Conservation (phyloP, 805 yeast species). For the Ogataea sp. region DNA sequence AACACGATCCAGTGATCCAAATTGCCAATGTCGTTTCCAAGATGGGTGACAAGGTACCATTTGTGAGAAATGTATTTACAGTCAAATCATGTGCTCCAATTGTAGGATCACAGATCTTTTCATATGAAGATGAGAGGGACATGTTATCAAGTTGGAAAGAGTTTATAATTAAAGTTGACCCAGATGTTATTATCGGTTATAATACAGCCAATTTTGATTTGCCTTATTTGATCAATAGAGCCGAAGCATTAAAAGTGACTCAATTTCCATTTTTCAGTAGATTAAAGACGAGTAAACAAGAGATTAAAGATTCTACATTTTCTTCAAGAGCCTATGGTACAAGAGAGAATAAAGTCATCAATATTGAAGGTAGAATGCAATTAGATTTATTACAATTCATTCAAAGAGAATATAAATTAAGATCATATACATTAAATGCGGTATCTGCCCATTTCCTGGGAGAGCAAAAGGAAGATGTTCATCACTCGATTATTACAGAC, state of each 20-base stretch:
- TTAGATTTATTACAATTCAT: constrained; percentile 86
- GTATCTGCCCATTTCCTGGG: constrained; percentile 90
- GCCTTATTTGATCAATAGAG: constrained; percentile 87
- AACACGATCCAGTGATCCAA: constrained; percentile 89
- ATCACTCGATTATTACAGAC: constrained; percentile 92
- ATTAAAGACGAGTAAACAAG: constrained; percentile 58
- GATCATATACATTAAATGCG: constrained; percentile 91
- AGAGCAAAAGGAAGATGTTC: constrained; percentile 98
- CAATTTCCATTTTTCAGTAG: constrained; percentile 87
- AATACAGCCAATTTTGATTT: constrained; percentile 92
- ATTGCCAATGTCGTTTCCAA: constrained; percentile 90
- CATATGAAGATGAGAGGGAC: constrained; percentile 66
- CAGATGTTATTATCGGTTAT: constrained; percentile 96
- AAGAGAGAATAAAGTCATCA: constrained; percentile 82
- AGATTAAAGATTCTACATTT: constrained; percentile 71
- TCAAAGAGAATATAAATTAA: constrained; percentile 88
- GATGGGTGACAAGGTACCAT: constrained; percentile 80
- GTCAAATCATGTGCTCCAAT: constrained; percentile 87
- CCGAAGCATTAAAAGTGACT: constrained; percentile 55
- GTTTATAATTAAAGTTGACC: constrained; percentile 77
- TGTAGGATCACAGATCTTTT: constrained; percentile 85
- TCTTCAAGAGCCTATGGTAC: constrained; percentile 96
- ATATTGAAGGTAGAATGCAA: constrained; percentile 95
- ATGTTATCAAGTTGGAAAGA: constrained; percentile 84
- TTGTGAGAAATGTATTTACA: constrained; percentile 90